Conservation (phyloP, 441 rosid species). For the Populus trichocarpa region DNA sequence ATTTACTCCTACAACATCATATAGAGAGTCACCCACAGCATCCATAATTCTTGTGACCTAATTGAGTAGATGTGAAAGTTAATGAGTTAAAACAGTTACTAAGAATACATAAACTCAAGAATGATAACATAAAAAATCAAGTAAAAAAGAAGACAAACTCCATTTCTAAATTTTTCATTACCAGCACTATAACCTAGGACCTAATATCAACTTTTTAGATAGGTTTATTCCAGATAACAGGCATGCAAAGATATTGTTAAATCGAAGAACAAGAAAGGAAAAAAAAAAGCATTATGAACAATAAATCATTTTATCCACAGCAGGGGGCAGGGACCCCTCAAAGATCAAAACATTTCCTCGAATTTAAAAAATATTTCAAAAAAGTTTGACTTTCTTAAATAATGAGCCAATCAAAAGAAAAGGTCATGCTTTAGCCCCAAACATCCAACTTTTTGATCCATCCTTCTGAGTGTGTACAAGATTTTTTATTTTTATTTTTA, state of each 20-base stretch:
- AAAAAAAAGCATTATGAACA: too few relatives aligned
- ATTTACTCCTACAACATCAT: constrained; percentile 81
- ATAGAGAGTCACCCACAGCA: constrained; percentile 64
- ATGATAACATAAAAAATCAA: not conserved
- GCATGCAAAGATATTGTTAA: not conserved
- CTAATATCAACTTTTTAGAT: not conserved
- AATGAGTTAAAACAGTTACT: constrained; percentile 3
- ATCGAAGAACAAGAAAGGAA: too few relatives aligned
- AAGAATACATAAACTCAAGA: not conserved
- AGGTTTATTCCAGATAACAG: not conserved
- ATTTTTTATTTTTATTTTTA: too few relatives aligned
- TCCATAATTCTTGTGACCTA: constrained; percentile 94
- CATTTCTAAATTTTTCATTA: not conserved
- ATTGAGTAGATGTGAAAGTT: constrained; percentile 9
- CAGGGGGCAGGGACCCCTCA: not conserved
- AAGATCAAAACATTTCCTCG: not conserved
- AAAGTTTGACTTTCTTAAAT: not conserved
- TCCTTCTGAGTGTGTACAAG: not conserved
- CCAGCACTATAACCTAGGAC: not conserved
- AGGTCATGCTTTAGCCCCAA: not conserved
- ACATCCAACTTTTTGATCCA: not conserved
- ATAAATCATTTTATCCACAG: not conserved
- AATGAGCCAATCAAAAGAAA: not conserved
- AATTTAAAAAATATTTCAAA: not conserved
- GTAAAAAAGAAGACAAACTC: not conserved